Conservation (phyloP, 257 asterid genomes). For the Nemophila menziesii region DNA sequence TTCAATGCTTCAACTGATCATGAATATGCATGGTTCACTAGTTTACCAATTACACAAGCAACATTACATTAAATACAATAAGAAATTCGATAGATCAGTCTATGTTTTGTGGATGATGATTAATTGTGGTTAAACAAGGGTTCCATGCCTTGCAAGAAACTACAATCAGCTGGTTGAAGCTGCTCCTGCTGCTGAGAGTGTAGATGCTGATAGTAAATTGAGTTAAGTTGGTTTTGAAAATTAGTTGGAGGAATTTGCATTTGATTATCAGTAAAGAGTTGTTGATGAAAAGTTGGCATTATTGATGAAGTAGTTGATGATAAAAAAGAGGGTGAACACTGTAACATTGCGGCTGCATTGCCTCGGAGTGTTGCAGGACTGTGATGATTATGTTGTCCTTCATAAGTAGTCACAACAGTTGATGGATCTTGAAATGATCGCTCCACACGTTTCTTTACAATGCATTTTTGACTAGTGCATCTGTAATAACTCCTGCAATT, state of each 20-base stretch:
- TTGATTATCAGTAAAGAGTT: conserved; percentile 11
- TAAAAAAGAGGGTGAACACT: conserved; percentile 33
- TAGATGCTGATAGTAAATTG: conserved; percentile 13
- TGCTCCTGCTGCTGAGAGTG: conserved; percentile 11
- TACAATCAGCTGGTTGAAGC: conserved; percentile 9
- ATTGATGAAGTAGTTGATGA: conserved; percentile 11
- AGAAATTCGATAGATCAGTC: not conserved
- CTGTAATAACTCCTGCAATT: conserved; percentile 65
- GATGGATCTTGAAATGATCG: conserved; percentile 68
- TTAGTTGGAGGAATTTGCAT: conserved; percentile 16
- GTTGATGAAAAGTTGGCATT: conserved; percentile 20
- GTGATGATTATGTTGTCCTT: conserved; percentile 86
- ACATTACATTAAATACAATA: not conserved
- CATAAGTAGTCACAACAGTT: conserved; percentile 75
- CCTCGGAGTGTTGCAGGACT: conserved; percentile 57
- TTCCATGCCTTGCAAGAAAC: conserved; percentile 11
- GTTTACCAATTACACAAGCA: not conserved
- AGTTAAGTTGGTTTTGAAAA: conserved; percentile 2
- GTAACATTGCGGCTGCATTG: conserved; percentile 34
- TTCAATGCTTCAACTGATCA: conserved; percentile 8
- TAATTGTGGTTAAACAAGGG: conserved; percentile 13
- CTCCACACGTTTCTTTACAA: conserved; percentile 77
- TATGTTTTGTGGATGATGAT: conserved; percentile 9
- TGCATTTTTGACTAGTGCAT: conserved; percentile 71
- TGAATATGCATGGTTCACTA: not conserved